phyloP scores from a whole-genome alignment of 805 yeast species.

The Nakazawaea ambrosiae region DNA sequence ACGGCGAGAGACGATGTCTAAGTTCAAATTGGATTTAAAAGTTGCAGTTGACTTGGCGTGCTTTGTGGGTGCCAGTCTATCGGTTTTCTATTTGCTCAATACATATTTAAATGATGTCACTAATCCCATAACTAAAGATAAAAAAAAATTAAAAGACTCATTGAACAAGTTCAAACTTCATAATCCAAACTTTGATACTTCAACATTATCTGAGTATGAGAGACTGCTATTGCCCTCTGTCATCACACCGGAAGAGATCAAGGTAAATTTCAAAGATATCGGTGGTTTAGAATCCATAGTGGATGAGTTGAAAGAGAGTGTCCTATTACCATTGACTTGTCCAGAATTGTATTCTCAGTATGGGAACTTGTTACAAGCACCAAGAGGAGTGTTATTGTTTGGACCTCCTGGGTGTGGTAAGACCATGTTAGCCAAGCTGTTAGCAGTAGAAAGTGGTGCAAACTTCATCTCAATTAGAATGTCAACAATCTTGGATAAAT shows the following conservation, averaged over 20 bases:
- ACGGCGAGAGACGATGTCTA: slow-evolving; percentile 13
- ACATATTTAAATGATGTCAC: slow-evolving; percentile 20
- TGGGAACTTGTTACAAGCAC: slow-evolving; percentile 70
- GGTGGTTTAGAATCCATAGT: slow-evolving; percentile 85
- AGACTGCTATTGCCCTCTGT: slow-evolving; percentile 68
- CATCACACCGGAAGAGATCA: slow-evolving; percentile 78
- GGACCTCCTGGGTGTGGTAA: slow-evolving; percentile 99
- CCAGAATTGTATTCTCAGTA: slow-evolving; percentile 72
- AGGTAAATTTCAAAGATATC: slow-evolving; percentile 68
- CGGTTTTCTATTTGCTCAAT: slow-evolving; percentile 41
- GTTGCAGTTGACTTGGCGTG: slow-evolving; percentile 23
- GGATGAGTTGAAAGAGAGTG: slow-evolving; percentile 82
- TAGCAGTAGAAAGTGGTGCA: slow-evolving; percentile 88
- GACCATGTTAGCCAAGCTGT: slow-evolving; percentile 94
- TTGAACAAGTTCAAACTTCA: slow-evolving; percentile 51
- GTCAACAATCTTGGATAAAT: slow-evolving; percentile 93
- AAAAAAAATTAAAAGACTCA: slow-evolving; percentile 42
- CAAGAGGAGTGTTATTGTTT: slow-evolving; percentile 85
- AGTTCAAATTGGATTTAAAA: slow-evolving; percentile 23
- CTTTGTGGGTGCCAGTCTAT: slow-evolving; percentile 42
- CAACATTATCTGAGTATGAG: slow-evolving; percentile 48
- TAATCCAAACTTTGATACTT: slow-evolving; percentile 47
- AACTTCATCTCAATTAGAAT: slow-evolving; percentile 84
- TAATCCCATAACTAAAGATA: slow-evolving; percentile 23
- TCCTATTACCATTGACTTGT: slow-evolving; percentile 75